Evolutionary conservation across 2,329 filamentous ascomycete species (phyloP).

Genomic region (Apiospora rasikravindrae): DNA sequence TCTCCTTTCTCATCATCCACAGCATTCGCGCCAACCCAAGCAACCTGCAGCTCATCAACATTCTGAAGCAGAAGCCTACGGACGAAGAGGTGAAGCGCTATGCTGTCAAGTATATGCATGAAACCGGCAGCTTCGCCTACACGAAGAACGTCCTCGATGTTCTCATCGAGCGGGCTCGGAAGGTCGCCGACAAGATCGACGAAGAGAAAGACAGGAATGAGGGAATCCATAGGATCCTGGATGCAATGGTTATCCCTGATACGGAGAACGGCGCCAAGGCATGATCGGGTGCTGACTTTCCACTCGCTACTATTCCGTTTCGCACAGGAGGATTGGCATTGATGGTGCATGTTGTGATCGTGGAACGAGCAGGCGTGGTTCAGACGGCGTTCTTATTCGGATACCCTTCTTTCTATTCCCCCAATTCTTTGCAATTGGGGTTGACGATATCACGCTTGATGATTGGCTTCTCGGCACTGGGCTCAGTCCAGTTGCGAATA

Average conservation of each 20-base stretch:
- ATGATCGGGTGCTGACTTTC: neutral
- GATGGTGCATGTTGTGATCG: neutral
- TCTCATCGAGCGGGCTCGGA: slow-evolving; percentile 67
- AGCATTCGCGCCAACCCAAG: slow-evolving; percentile 78
- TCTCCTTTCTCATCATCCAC: slow-evolving; percentile 95
- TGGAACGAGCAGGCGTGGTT: neutral
- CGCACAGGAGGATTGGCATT: neutral
- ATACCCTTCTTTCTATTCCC: slow-evolving; percentile 23
- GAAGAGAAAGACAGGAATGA: slow-evolving; percentile 59
- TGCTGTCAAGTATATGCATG: slow-evolving; percentile 89
- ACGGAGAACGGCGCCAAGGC: neutral
- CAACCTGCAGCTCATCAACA: slow-evolving; percentile 85
- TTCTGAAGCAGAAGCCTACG: slow-evolving; percentile 85
- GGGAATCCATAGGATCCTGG: slow-evolving; percentile 69
- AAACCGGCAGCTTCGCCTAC: slow-evolving; percentile 88
- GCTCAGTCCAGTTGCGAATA: neutral
- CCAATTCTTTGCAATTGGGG: neutral
- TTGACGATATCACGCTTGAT: slow-evolving; percentile 10
- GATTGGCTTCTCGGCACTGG: neutral
- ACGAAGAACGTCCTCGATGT: slow-evolving; percentile 70
- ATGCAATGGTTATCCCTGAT: slow-evolving; percentile 59
- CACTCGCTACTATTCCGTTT: neutral
- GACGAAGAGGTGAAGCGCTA: slow-evolving; percentile 91
- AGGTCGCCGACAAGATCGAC: slow-evolving; percentile 69
- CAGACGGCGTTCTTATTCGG: slow-evolving; percentile 20